Percentiles rank a stretch among this genome's conserved stretches.
Evolutionary conservation across 2,329 filamentous ascomycete species (phyloP).

Genomic region (Aspergillus brasiliensis): DNA sequence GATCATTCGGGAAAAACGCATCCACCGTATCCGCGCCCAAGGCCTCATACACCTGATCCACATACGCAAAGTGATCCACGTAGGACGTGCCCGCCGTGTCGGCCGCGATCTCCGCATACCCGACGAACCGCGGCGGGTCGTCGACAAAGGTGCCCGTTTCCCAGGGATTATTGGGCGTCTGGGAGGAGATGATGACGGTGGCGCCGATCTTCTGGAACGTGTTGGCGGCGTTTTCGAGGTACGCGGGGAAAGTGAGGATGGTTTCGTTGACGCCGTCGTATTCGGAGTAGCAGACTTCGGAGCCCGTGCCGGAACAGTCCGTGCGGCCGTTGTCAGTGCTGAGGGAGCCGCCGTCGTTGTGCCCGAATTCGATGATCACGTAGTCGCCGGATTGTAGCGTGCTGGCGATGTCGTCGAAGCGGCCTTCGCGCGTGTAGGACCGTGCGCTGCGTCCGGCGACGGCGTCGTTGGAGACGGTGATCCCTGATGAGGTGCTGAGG

Average conservation of each 20-base stretch:
- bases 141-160: conserved; percentile 58
- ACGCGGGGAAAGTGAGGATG: conserved; percentile 63
- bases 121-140: conserved; percentile 56
- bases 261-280: conserved; percentile 57
- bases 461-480: conserved; percentile 63
- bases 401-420: conserved; percentile 61
- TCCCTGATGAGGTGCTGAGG: conserved; percentile 42
- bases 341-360: conserved; percentile 68
- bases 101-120: conserved; percentile 55
- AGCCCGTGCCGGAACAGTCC: conserved; percentile 59
- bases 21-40: conserved; percentile 56
- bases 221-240: conserved; percentile 60
- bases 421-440: conserved; percentile 67
- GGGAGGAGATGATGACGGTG: conserved; percentile 60
- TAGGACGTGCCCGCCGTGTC: conserved; percentile 52
- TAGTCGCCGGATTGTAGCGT: conserved; percentile 61
- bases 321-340: conserved; percentile 62
- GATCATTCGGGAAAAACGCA: conserved; percentile 59
- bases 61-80: conserved; percentile 63
- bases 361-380: conserved; percentile 71
- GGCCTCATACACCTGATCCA: conserved; percentile 55
- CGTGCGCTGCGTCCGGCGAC: conserved; percentile 67
- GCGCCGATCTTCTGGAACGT: conserved; percentile 60
- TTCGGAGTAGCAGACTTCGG: conserved; percentile 56
- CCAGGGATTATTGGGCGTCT: conserved; percentile 66